Base-by-base conservation (phyloP, 176 grass and related monocot genomes). In the Poa annua region DNA sequence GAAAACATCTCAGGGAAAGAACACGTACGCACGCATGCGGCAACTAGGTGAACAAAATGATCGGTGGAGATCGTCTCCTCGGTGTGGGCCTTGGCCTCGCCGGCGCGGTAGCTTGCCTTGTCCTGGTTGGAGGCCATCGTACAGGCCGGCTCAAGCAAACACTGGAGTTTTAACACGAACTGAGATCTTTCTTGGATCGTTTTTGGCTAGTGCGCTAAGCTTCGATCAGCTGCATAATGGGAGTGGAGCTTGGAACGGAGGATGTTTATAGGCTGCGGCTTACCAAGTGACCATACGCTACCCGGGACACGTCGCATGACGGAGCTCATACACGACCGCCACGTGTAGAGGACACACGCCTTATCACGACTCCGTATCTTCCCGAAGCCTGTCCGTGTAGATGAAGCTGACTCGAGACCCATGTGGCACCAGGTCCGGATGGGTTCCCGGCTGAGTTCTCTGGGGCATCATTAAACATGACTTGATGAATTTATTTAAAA, bases 51-150 rank as follows among this genome's bases (percentile, higher is more conserved):
- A 2, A 41, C 7, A 41, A 38, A 38, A 38, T 38, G 36, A 38
- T 38, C 36, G 8, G 8, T 1, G 39, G 32, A 2, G 25, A 22
- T 32, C 12, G 24, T 15, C 20, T 91, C 94, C 94, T 96, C 83
- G 25, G 88, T 77, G n/a, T 33, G 84, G 54, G 66, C 94, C 85
- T 93, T 97, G 89, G 88, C 82, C 75, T 93, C 91, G 61, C 88
- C 94, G 55, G 91, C 88, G 13, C 21, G 67, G 88, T 81, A 88
- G 88, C 73, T 85, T 20, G 79, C 87, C 65, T 89, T 51, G 33
- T 83, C 32, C 69, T 89, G 81, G 8, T 87, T 66, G 76, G 91
- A 93, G 33, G 94, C 87, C 94, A 93, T 94, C 22, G 52, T 7
- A 29, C 29, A 29, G 29, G 29, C 2, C 35, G 75, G 19, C 53